A percentile compares a stretch with the other conserved stretches of the same genome.
Conservation (phyloP, 2,329 filamentous ascomycete genomes). For the Nemania abortiva region DNA sequence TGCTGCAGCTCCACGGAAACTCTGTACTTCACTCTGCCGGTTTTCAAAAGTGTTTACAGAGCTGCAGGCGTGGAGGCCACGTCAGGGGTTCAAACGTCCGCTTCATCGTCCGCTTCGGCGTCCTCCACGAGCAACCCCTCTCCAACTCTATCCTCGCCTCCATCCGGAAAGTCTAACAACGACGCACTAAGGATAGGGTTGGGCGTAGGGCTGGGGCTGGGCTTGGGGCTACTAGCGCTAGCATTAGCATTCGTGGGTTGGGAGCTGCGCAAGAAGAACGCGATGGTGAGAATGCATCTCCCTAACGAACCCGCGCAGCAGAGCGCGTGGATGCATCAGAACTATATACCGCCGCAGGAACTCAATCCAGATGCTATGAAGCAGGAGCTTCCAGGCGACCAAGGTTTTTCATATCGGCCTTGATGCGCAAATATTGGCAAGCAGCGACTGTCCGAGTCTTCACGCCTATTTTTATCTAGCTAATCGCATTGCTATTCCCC, state of each 20-base stretch:
- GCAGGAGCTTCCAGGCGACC: background rate
- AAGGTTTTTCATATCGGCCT: background rate
- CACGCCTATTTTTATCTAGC: background rate
- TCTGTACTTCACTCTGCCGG: background rate
- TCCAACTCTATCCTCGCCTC: background rate
- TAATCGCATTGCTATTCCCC: too few species aligned
- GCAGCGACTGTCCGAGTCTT: too few species aligned
- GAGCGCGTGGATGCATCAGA: background rate
- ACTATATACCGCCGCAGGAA: background rate
- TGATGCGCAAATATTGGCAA: background rate
- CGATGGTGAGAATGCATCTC: background rate
- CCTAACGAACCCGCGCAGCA: background rate
- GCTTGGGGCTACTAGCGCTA: background rate
- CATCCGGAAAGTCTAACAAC: background rate
- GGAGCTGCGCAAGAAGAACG: background rate
- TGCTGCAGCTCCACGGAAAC: background rate
- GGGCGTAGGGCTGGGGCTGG: background rate
- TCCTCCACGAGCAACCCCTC: background rate
- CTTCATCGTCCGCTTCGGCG: background rate
- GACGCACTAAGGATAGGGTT: background rate
- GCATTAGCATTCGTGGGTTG: background rate
- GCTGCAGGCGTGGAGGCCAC: background rate
- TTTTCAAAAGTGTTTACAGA: conserved; percentile 2
- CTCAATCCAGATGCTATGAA: background rate
- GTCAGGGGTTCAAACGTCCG: background rate